Base-by-base conservation (phyloP, 345 rosid species). In the Brassica carinata region DNA sequence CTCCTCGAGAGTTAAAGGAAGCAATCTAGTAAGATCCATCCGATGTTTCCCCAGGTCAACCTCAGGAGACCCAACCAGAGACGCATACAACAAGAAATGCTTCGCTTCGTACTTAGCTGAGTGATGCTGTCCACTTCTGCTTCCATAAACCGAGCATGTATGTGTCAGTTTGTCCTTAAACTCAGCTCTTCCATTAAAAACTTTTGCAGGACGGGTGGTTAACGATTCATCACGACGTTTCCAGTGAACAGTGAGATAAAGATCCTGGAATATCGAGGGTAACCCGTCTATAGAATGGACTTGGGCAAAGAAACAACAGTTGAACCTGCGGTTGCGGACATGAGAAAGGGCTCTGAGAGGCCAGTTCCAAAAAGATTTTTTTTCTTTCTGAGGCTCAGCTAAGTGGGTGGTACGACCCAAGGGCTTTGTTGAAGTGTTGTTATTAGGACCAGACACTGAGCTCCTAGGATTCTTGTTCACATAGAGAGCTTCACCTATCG, bases 41-140 rank as follows among this genome's bases (percentile, higher is more conserved):
- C 98, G 91, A 77, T 95, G 99, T 88, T 92, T 95, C 45, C 99
- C 99, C 83, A 95, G 83, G 85, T 95, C 98, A 85, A 90, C 84
- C 69, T 88, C 98, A 1, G 88, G 92, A 14, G 84, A 81, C 77
- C 87, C 91, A 79, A 82, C 78, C 73, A 88, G 82, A 48, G 89
- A 80, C 59, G 87, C 94, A 81, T 85, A 91, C 43, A 95, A 87
- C 89, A 92, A 85, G 87, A 92, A 95, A 88, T 91, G 97, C 80
- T 91, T 95, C 7, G 97, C 95, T 82, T 95, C 99, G 67, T 95
- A 95, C 86, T 91, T 95, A 63, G 97, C 97, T 2, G 97, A 93
- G 76, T 90, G 92, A 72, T 90, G 94, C 58, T 90, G 92, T 68
- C 98, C 99, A 53, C 87, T 92, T 79, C 93, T 81, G 80, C 92